phyloP scores from a whole-genome alignment of 768 basidiomycete genomes.

The Tylopilus rubrobrunneus region DNA sequence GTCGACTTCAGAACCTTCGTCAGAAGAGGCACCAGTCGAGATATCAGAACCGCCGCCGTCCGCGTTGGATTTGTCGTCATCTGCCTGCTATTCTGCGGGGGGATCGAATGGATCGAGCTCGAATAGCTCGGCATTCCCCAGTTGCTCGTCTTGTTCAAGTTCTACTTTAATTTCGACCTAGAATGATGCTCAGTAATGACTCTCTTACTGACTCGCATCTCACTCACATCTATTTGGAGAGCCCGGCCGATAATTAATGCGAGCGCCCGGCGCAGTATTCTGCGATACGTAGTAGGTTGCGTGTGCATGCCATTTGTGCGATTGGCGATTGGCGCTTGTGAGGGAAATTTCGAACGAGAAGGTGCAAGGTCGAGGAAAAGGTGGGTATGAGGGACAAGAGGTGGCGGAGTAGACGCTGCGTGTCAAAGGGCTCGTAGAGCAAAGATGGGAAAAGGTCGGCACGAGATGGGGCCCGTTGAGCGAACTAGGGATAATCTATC shows the following conservation, averaged over 20 bases:
- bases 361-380: slow-evolving; percentile 79
- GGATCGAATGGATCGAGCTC: slow-evolving; percentile 84
- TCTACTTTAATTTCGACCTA: slow-evolving; percentile 97
- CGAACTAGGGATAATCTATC: slow-evolving; percentile 57
- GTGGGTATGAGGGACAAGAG: slow-evolving; percentile 91
- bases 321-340: slow-evolving; percentile 85
- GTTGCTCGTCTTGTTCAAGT: slow-evolving; percentile 61
- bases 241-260: slow-evolving; percentile 90
- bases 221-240: slow-evolving; percentile 88
- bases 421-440: slow-evolving; percentile 82
- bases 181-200: background rate
- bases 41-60: slow-evolving; percentile 48
- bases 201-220: background rate
- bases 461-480: slow-evolving; percentile 97
- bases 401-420: slow-evolving; percentile 77
- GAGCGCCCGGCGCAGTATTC: slow-evolving; percentile 85
- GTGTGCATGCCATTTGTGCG: slow-evolving; percentile 83
- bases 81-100: slow-evolving; percentile 69
- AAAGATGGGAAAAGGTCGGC: slow-evolving; percentile 87
- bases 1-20: slow-evolving; percentile 49
- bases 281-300: slow-evolving; percentile 78
- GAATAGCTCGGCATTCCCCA: slow-evolving; percentile 55
- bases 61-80: slow-evolving; percentile 53
- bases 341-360: slow-evolving; percentile 82
- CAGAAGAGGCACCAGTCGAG: slow-evolving; percentile 76